Conservation (phyloP, 495 filamentous ascomycete genomes). For the Penicillium longicatenatum region DNA sequence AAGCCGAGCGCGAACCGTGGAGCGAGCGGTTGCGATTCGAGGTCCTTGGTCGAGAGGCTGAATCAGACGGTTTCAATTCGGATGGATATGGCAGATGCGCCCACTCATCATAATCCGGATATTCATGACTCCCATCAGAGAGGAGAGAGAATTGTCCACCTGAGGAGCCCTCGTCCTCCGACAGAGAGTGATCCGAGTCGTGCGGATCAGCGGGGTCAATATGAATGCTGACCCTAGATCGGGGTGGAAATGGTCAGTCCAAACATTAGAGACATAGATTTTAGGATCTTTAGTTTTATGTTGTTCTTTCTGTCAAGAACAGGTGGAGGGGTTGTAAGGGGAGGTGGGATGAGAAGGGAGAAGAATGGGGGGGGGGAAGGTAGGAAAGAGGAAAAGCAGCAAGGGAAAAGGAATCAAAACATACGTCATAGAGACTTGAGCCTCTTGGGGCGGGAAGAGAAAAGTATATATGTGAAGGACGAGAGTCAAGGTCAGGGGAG, state of each 20-base stretch:
- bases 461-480: neutral
- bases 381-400: constrained; percentile 11
- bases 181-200: constrained; percentile 45
- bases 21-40: constrained; percentile 45
- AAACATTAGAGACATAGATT: too few species aligned
- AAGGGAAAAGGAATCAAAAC: constrained; percentile 16
- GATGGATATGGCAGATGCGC: constrained; percentile 54
- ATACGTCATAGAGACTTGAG: constrained; percentile 35
- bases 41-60: constrained; percentile 68
- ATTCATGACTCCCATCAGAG: constrained; percentile 52
- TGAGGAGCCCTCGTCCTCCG: constrained; percentile 58
- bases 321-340: neutral
- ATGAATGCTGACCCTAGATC: constrained; percentile 50
- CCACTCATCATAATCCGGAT: constrained; percentile 56
- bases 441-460: constrained; percentile 7
- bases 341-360: constrained; percentile 12
- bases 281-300: too few species aligned
- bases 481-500: neutral
- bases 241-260: neutral
- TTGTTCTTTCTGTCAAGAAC: too few species aligned
- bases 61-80: constrained; percentile 79
- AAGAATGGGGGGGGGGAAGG: constrained; percentile 28
- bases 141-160: constrained; percentile 54
- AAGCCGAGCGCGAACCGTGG: constrained; percentile 45
- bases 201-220: constrained; percentile 44